Base-by-base conservation (phyloP, 1,139 yeast genomes). In the Debaryomyces subglobosus region DNA sequence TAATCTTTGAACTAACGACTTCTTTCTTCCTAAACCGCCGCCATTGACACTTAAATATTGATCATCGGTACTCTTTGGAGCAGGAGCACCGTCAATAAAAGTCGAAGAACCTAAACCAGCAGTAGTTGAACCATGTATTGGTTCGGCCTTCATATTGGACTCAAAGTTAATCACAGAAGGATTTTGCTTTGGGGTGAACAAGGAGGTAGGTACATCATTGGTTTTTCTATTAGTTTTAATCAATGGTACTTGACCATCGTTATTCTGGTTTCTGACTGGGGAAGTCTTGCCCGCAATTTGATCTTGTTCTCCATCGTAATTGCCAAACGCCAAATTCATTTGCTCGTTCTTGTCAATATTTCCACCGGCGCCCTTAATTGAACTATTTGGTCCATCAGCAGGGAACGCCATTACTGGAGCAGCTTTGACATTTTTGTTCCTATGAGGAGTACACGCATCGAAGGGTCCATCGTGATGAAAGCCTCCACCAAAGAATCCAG, bases 391-490 rank as follows among this genome's bases (percentile, higher is more conserved):
- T 0, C 98, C 97, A 69, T 92, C 96, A 5, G 80, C 87, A 2
- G 97, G 97, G 77, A 91, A 94, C 0, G 99, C 99, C 73, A 85
- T 77, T 23, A 94, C 97, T 2, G 99, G 99, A 0, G 97, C 96
- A 38, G 82, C 84, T 64, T 84, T 86, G 25, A 72, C 73, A 63
- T 87, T 81, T 69, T 88, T 89, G 71, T 94, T 94, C 66, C 98
- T 85, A 67, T 89, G 96, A 5, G 99, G 98, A 5, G 96, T 88
- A 68, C 98, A 92, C 2, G 99, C 99, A 67, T 94, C 99, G 67
- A 94, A 94, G 15, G 99, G 99, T 12, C 99, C 99, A 68, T 94
- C 99, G 67, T 94, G 99, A 68, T 94, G 99, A 78, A 94, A 94
- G 1, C 94, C 89, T 39, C 89, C 86, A n/a, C 97, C 97, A 64